Percentiles rank a stretch among this genome's conserved stretches.
phyloP scores from a whole-genome alignment of 2,329 filamentous ascomycete genomes.

The Penicillium brasilianum region DNA sequence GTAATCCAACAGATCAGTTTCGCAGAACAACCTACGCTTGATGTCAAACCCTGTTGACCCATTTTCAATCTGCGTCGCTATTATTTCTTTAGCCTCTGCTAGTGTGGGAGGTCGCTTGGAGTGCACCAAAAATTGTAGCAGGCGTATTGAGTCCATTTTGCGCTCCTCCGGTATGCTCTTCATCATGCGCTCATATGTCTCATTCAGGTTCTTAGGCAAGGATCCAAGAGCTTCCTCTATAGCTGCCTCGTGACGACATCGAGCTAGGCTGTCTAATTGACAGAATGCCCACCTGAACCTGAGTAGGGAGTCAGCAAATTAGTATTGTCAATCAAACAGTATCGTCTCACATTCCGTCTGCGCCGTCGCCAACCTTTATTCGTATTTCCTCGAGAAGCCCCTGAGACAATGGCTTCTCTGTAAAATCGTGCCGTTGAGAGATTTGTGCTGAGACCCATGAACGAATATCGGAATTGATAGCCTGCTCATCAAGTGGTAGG shows the following conservation, averaged over 20 bases:
- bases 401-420: conserved; percentile 12
- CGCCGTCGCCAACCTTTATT: conserved; percentile 12
- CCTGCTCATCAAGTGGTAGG: conserved; percentile 10
- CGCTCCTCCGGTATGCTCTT: conserved; percentile 9
- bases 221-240: conserved; percentile 11
- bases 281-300: conserved; percentile 17
- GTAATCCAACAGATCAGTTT: conserved; percentile 17
- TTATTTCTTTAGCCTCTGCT: conserved; percentile 17
- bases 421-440: conserved; percentile 19
- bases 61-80: conserved; percentile 16
- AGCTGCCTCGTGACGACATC: conserved; percentile 10
- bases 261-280: conserved; percentile 12
- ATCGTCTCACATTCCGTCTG: conserved; percentile 14
- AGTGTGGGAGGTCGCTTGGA: conserved; percentile 14
- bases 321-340: conserved; percentile 2
- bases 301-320: conserved; percentile 4
- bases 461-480: conserved; percentile 17
- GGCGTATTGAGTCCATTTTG: conserved; percentile 14
- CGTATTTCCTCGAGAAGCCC: conserved; percentile 26
- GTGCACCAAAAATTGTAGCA: conserved; percentile 18
- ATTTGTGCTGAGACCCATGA: conserved; percentile 17
- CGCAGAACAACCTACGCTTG: conserved; percentile 16
- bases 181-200: conserved; percentile 15
- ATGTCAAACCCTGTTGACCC: conserved; percentile 11
- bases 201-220: conserved; percentile 7